These are phyloP conservation scores for Trametes coccinea DNA, from an alignment of 768 basidiomycete genomes.

Conservation along the genomic window DNA sequence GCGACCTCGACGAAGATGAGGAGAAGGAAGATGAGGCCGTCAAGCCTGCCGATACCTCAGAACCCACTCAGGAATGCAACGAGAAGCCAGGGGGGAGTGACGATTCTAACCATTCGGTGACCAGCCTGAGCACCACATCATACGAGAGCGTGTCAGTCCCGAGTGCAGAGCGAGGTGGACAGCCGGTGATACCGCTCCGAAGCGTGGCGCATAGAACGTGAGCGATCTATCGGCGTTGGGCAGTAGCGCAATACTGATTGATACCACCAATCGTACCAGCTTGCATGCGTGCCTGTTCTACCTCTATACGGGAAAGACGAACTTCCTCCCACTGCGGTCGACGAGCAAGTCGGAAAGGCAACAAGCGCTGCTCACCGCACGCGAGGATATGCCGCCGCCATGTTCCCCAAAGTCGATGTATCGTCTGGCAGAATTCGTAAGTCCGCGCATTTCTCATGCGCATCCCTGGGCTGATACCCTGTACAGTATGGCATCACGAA, in stretches of 20 bases:
- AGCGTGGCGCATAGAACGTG: constrained; percentile 26
- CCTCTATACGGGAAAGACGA: constrained; percentile 38
- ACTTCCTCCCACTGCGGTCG: constrained; percentile 36
- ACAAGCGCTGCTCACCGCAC: constrained; percentile 3
- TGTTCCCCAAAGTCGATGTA: constrained; percentile 30
- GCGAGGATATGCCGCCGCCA: constrained; percentile 3
- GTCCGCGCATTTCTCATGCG: neutral
- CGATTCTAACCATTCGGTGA: no score
- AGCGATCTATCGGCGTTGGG: neutral
- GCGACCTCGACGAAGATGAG: constrained; percentile 27
- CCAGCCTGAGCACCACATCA: neutral
- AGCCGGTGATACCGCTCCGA: constrained; percentile 12
- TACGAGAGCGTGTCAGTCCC: no score
- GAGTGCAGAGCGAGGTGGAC: neutral
- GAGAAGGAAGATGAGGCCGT: neutral
- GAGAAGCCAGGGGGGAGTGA: no score
- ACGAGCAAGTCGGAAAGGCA: constrained; percentile 2
- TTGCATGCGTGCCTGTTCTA: constrained; percentile 42
- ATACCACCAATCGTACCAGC: constrained; percentile 27
- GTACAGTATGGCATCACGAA: constrained; percentile 24
- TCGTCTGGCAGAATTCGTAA: constrained; percentile 25
- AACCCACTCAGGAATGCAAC: neutral
- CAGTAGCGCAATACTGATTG: no score
- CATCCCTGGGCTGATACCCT: neutral
- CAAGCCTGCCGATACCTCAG: neutral